Percentiles rank a stretch among this genome's conserved stretches.
Evolutionary conservation across 257 asterid species (phyloP).

Genomic region (Misopates orontium): DNA sequence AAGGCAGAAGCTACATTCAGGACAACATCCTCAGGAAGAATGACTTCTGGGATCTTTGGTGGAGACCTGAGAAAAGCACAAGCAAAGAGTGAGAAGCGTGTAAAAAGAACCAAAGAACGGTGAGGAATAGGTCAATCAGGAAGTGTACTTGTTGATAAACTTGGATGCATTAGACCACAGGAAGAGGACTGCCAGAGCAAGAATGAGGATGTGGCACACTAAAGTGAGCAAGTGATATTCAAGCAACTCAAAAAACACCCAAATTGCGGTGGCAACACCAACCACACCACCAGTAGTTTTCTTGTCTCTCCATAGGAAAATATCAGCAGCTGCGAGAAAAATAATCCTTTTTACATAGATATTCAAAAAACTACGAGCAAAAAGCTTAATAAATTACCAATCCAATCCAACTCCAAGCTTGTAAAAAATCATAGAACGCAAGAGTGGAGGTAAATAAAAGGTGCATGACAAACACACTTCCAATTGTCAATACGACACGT

Average conservation of each 20-base stretch:
- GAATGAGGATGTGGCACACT: conserved; percentile 78
- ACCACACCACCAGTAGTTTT: conserved; percentile 73
- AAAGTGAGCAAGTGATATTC: conserved; percentile 83
- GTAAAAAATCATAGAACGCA: background rate
- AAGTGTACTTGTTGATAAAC: conserved; percentile 72
- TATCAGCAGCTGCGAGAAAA: conserved; percentile 74
- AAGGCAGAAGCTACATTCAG: conserved; percentile 72
- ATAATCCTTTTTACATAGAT: background rate
- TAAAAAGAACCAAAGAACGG: background rate
- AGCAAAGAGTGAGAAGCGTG: conserved; percentile 16
- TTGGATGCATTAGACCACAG: conserved; percentile 83
- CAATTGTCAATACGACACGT: background rate
- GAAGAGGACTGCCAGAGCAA: conserved; percentile 68
- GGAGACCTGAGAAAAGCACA: conserved; percentile 58
- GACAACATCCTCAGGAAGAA: conserved; percentile 70
- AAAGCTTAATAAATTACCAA: background rate
- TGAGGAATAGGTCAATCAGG: background rate
- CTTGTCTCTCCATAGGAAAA: conserved; percentile 94
- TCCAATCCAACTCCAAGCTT: background rate
- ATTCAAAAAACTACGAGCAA: background rate
- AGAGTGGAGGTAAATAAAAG: background rate
- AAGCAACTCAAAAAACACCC: conserved; percentile 91
- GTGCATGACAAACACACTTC: too few relatives aligned
- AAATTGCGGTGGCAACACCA: conserved; percentile 76
- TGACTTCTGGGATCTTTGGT: conserved; percentile 76